Percentiles rank a stretch among this genome's conserved stretches.
Evolutionary conservation across 73 alveolate species (phyloP).

Genomic region (Blepharisma stoltei): DNA sequence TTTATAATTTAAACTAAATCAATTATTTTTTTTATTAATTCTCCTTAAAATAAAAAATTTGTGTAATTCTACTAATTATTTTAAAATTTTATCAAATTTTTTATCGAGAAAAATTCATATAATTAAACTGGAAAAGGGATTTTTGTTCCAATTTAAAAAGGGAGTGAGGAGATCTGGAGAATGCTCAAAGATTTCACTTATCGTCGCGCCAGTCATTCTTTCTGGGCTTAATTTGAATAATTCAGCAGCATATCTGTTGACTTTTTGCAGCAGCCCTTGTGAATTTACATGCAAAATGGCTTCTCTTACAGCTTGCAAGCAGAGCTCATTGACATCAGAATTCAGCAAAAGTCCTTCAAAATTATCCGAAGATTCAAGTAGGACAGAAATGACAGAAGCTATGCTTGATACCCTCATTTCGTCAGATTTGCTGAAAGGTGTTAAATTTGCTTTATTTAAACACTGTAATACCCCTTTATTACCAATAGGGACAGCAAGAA

Average conservation of each 20-base stretch:
- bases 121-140: too few species aligned
- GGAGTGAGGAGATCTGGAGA: too few species aligned
- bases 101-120: too few species aligned
- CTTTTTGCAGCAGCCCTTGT: background rate
- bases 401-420: background rate
- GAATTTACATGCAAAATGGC: background rate
- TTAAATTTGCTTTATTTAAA: background rate
- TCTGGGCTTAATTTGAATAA: background rate
- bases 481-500: conserved; percentile 12
- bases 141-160: too few species aligned
- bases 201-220: background rate
- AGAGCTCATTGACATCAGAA: conserved; percentile 12
- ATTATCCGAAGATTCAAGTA: background rate
- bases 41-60: too few species aligned
- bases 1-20: too few species aligned
- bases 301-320: background rate
- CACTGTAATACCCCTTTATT: background rate
- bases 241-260: background rate
- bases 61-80: too few species aligned
- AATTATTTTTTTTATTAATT: too few species aligned
- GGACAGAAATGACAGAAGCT: background rate
- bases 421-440: conserved; percentile 11
- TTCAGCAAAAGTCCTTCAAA: background rate
- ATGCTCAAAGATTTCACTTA: conserved; percentile 4
- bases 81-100: too few species aligned